Conservation (phyloP, 441 rosid species). For the Syzygium syzygioides region DNA sequence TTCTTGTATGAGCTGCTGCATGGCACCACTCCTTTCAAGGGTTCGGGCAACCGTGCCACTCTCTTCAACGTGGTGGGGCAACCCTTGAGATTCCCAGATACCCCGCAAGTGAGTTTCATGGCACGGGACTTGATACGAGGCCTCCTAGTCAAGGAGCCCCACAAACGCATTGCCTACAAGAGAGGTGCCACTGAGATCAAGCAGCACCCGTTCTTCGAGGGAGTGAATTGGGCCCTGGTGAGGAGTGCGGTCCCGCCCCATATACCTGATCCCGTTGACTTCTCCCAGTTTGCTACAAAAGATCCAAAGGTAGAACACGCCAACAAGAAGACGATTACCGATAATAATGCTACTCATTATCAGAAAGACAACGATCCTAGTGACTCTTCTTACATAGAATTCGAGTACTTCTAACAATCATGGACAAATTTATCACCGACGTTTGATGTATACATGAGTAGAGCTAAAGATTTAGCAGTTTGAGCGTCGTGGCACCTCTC, state of each 20-base stretch:
- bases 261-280: slow-evolving; percentile 70
- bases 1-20: slow-evolving; percentile 74
- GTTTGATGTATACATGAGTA: neutral
- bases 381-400: slow-evolving; percentile 57
- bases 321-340: slow-evolving; percentile 20
- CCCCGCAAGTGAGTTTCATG: slow-evolving; percentile 52
- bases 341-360: slow-evolving; percentile 18
- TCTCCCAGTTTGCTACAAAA: slow-evolving; percentile 45
- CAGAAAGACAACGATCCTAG: slow-evolving; percentile 1
- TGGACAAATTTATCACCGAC: neutral
- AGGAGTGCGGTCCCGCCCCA: slow-evolving; percentile 79
- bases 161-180: slow-evolving; percentile 62
- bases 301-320: slow-evolving; percentile 28
- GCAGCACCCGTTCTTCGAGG: slow-evolving; percentile 83
- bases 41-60: slow-evolving; percentile 74
- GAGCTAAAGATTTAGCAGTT: neutral
- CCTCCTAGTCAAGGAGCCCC: slow-evolving; percentile 69
- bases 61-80: slow-evolving; percentile 76
- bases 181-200: slow-evolving; percentile 89
- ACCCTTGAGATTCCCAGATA: slow-evolving; percentile 70
- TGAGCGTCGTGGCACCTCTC: neutral
- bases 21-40: slow-evolving; percentile 83
- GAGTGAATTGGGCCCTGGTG: slow-evolving; percentile 86
- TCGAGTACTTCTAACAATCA: slow-evolving; percentile 59
- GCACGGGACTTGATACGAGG: slow-evolving; percentile 78